A percentile compares a stretch with the other conserved stretches of the same genome.
Conservation (phyloP, 192 early-diverging fungal genomes). For the Entomortierella beljakovae region DNA sequence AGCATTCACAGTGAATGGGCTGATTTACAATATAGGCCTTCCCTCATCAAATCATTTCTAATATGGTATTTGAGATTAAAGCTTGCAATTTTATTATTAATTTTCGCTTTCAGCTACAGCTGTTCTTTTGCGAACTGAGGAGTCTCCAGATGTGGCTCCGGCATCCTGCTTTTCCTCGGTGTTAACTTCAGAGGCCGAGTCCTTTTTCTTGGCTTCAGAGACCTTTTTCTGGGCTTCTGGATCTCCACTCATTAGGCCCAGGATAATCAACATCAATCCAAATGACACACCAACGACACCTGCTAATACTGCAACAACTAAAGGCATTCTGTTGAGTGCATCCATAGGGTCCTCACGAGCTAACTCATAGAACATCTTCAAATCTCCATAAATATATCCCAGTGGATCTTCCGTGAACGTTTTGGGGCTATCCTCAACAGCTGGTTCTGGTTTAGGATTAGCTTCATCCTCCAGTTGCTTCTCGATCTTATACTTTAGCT, state of each 20-base stretch:
- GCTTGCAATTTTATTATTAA: no score
- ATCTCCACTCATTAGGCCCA: constrained; percentile 38
- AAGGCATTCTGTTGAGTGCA: constrained; percentile 48
- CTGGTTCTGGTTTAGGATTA: constrained; percentile 18
- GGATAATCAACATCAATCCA: constrained; percentile 38
- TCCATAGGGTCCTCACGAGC: constrained; percentile 54
- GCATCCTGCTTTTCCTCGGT: no score
- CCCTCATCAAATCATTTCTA: no score
- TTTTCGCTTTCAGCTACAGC: no score
- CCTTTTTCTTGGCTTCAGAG: no score
- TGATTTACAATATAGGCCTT: no score
- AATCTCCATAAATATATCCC: constrained; percentile 27
- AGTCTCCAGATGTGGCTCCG: no score
- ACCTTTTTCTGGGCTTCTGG: no score
- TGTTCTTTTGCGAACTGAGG: no score
- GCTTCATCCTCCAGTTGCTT: constrained; percentile 65
- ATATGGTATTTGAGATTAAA: no score
- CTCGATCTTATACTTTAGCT: constrained; percentile 79
- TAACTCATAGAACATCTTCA: constrained; percentile 45
- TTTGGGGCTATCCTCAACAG: background rate
- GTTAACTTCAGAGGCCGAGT: no score
- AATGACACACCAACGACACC: constrained; percentile 34
- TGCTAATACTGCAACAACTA: constrained; percentile 43
- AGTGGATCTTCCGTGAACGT: constrained; percentile 56
- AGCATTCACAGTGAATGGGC: no score